phyloP scores from a whole-genome alignment of 1,139 yeast species.

The Yamadazyma atmosphaerica region DNA sequence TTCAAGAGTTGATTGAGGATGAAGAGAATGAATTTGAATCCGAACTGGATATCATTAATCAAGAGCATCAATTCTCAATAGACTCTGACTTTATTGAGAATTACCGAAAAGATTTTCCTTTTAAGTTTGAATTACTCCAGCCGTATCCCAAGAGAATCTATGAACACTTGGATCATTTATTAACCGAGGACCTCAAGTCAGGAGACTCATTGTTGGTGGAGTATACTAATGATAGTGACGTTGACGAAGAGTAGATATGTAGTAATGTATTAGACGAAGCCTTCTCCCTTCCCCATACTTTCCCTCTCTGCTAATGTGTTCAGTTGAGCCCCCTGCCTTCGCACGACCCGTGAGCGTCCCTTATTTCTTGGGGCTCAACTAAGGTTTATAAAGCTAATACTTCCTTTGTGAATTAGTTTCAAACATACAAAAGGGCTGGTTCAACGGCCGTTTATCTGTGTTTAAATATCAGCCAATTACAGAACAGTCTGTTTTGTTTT shows the following conservation, averaged over 20 bases:
- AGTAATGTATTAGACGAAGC: no score
- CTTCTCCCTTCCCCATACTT: no score
- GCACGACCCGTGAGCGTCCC: neutral
- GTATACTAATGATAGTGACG: constrained; percentile 10
- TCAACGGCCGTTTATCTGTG: no score
- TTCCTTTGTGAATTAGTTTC: no score
- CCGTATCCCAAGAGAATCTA: constrained; percentile 45
- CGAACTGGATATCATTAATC: constrained; percentile 10
- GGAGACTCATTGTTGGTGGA: constrained; percentile 47
- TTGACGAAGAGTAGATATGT: neutral
- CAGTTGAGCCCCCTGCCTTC: no score
- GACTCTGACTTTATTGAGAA: constrained; percentile 8
- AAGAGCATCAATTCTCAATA: constrained; percentile 11
- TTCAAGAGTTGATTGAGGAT: constrained; percentile 15
- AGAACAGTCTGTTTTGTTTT: no score
- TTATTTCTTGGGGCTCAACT: neutral
- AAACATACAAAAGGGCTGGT: no score
- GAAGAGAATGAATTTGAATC: constrained; percentile 5
- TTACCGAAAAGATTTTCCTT: constrained; percentile 26
- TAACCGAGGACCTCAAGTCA: constrained; percentile 29
- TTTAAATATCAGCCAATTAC: no score
- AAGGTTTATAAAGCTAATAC: neutral
- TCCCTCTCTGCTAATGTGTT: no score
- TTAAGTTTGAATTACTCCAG: constrained; percentile 41
- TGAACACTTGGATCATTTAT: constrained; percentile 19